phyloP scores from a whole-genome alignment of 129 eudicot species.

The Arctium lappa region DNA sequence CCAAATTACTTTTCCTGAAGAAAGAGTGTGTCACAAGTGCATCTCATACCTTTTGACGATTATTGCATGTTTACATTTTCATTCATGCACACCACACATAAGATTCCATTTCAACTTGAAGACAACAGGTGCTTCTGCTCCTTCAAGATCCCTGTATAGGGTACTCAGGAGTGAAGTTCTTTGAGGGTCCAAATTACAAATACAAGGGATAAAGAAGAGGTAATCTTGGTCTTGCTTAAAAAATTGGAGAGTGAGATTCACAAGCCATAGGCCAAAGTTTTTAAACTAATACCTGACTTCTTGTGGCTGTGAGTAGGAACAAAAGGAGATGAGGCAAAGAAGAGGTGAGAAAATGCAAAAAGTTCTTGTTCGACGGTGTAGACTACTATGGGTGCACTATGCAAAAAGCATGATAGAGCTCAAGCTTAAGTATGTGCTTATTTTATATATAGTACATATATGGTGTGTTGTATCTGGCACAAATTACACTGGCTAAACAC shows the following conservation, averaged over 20 bases:
- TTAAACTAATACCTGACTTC: too few relatives aligned
- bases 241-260: not conserved
- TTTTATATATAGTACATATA: not conserved
- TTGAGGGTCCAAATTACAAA: not conserved
- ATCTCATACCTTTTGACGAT: not conserved
- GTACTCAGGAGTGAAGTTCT: not conserved
- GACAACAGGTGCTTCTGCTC: not conserved
- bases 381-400: too few relatives aligned
- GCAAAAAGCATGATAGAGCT: constrained; percentile 3
- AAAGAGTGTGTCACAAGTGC: not conserved
- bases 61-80: not conserved
- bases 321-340: too few relatives aligned
- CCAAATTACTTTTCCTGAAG: not conserved
- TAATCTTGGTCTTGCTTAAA: not conserved
- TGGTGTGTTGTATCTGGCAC: not conserved
- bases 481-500: not conserved
- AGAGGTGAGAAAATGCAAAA: too few relatives aligned
- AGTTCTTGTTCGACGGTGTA: too few relatives aligned
- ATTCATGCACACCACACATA: not conserved
- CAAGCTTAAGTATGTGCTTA: not conserved
- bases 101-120: not conserved
- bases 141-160: not conserved
- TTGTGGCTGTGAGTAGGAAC: too few relatives aligned
- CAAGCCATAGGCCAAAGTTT: too few relatives aligned
- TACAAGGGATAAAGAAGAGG: not conserved